Evolutionary conservation across 192 early-diverging fungal species (phyloP), one percentile per base, ranked within the genome.

Genomic region (Funneliformis mosseae): DNA sequence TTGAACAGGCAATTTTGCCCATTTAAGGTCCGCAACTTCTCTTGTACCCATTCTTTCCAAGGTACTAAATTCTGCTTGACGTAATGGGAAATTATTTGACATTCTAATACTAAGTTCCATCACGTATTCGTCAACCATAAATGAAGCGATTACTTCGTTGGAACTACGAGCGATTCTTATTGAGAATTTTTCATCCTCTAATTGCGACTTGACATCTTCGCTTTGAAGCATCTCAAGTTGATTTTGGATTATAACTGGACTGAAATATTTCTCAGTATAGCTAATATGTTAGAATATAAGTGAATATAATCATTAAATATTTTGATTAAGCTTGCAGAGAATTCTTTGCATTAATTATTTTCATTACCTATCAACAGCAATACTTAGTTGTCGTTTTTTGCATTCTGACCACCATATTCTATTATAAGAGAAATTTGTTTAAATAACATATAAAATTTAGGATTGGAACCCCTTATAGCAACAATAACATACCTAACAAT

Each of bases 381-480:
- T 81, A 25, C 83, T 88, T 55, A 94, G 76, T 79, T 96, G 95
- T 11, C 95, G 85, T 43, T 93, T 86, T 83, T 94, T 94, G 86
- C 92, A 92, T 79, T 94, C 90, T 5, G 89, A 86, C 93, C 94
- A 96, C 94, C 94, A 96, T 9, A 85, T 84, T 23, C 86, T 80
- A 66, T 33, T 67, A 16, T 25, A 69, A 69, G 2, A 28, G 23
- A 46, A 63, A 27, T 27, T 18, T 63, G 21, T 42, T 28, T 75
- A 61, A 4, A 18, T 1, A 39, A 42, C 46, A 28, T 55, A 67
- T 14, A 23, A 10, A 74, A 16, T 33, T 0, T 33, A 33, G 33
- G 33, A 3, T 33, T 33, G 3, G 33, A 33, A 33, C 33, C 33
- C 33, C 3, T 33, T 33, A 33, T 33, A 46, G 27, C 1, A 14